Percentiles rank a stretch among this genome's conserved stretches.
These are phyloP conservation scores for Colletotrichum salicis DNA, from an alignment of 2,329 filamentous ascomycete species.

Conservation along the genomic window DNA sequence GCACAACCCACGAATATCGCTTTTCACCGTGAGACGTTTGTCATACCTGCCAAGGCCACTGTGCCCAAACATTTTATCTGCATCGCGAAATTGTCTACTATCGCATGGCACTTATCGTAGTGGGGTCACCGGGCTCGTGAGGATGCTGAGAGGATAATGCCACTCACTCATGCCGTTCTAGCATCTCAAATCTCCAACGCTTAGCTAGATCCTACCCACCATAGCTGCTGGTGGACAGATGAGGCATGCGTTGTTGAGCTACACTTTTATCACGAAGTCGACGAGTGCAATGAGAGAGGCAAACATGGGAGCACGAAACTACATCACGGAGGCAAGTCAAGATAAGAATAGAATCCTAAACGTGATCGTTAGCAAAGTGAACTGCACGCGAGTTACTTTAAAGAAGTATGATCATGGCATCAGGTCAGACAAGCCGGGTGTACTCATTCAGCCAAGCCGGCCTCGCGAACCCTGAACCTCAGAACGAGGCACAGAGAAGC, in stretches of 20 bases:
- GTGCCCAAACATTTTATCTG: no score
- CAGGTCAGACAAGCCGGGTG: constrained; percentile 70
- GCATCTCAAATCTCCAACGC: no score
- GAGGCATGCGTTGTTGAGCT: not conserved
- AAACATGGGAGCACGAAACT: not conserved
- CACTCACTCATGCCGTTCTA: no score
- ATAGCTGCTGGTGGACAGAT: not conserved
- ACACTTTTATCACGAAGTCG: not conserved
- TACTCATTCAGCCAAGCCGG: constrained; percentile 75
- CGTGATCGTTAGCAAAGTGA: constrained; percentile 5
- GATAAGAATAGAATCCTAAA: not conserved
- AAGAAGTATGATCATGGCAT: not conserved
- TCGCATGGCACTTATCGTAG: no score
- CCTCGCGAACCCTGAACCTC: constrained; percentile 56
- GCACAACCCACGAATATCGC: no score
- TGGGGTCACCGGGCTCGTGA: no score
- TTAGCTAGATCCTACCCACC: not conserved
- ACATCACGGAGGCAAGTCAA: not conserved
- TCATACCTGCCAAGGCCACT: no score
- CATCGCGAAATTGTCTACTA: no score
- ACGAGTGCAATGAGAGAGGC: not conserved
- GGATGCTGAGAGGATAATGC: no score
- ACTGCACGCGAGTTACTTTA: not conserved
- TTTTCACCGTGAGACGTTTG: no score
- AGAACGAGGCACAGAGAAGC: constrained; percentile 43